A percentile compares a stretch with the other conserved stretches of the same genome.
Conservation (phyloP, 306 rosid species). For the Mucuna pruriens region DNA sequence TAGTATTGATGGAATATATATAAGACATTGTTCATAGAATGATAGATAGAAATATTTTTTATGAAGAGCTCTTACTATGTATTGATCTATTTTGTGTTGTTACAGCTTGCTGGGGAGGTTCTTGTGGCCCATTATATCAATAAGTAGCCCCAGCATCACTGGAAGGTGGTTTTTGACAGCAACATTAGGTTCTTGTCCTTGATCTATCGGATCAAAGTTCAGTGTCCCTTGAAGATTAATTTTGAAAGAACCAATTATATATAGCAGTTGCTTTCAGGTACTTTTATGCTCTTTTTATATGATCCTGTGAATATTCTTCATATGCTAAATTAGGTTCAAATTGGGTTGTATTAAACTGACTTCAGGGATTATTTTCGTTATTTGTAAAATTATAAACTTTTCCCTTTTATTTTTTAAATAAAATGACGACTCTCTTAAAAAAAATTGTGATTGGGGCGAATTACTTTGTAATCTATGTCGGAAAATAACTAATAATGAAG, state of each 20-base stretch:
- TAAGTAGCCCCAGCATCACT: background rate
- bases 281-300: slow-evolving; percentile 21
- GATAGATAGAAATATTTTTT: background rate
- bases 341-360: background rate
- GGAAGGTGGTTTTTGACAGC: slow-evolving; percentile 3
- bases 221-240: background rate
- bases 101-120: slow-evolving; percentile 11
- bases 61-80: background rate
- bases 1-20: background rate
- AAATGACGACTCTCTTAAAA: background rate
- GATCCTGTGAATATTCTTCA: slow-evolving; percentile 38
- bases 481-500: background rate
- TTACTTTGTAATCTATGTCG: slow-evolving; percentile 6
- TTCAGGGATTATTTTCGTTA: background rate
- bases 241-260: background rate
- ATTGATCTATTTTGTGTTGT: slow-evolving; percentile 1
- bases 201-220: slow-evolving; percentile 7
- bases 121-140: background rate
- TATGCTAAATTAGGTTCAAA: slow-evolving; percentile 27
- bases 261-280: slow-evolving; percentile 34
- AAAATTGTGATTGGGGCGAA: background rate
- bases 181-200: slow-evolving; percentile 16
- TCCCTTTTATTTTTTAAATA: background rate
- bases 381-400: background rate
- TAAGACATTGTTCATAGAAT: background rate